Evolutionary conservation across 2,329 filamentous ascomycete species (phyloP), one percentile per base, ranked within the genome.

Genomic region (Ustulina deusta): DNA sequence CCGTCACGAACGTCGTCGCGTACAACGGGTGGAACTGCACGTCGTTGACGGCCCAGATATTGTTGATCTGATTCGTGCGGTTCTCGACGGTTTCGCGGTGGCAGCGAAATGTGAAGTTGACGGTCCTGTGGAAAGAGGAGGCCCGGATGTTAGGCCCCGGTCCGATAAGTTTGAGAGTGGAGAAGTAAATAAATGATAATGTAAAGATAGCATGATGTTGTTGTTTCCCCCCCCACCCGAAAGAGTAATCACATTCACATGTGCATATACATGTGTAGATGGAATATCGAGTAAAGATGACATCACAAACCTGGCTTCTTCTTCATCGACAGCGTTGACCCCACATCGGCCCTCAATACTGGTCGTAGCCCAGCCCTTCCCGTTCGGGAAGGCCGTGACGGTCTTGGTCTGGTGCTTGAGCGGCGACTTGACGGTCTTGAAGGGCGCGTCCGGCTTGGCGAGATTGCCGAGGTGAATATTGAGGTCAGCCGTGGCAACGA

Each of bases 31-130:
- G 76, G 65, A 76, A 79, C 48, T 61, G 64, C 22, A 80, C 66
- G 57, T 74, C 74, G 72, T 80, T 79, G 71, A 80, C 73, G 61
- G 75, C 46, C 67, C 71, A 81, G 56, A 80, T 70, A 55, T 78
- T 71, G 66, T 78, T 71, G 66, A 72, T 73, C 0, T 63, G 46
- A 27, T 66, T 69, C 9, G 61, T 68, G 25, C 4, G 29, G 10
- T 49, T 42, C 25, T 69, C 55, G 46, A 4, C 25, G 4, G 51
- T 9, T 2, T 69, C 66, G 55, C 78, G 79, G 71, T 81, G 79
- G 73, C 78, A 80, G 27, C 71, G 69, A 68, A 79, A 81, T 9
- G 71, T 72, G 66, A 79, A 76, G 62, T 75, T 73, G 20, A 29
- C 36, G 0, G 38, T 54, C 44, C 66, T 70, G 38, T 32, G 20